Percentiles rank a stretch among this genome's conserved stretches.
phyloP scores from a whole-genome alignment of 2,329 filamentous ascomycete species.

The Talaromyces sp. region DNA sequence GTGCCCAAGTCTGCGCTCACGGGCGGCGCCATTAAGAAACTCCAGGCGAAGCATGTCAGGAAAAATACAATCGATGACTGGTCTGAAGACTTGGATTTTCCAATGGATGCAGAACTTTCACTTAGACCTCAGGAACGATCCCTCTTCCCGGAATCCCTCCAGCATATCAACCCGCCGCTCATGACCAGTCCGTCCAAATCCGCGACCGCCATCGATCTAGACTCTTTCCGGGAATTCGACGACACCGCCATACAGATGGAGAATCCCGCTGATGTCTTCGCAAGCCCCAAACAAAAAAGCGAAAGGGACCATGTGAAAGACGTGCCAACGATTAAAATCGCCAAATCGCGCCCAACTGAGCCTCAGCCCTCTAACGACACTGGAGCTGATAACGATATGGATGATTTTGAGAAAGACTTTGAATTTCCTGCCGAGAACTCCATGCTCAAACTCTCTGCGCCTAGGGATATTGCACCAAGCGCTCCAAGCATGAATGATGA shows the following conservation, averaged over 20 bases:
- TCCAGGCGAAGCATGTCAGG: constrained; percentile 70
- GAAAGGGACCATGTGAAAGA: not conserved
- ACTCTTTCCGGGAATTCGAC: not conserved
- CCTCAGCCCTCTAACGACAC: constrained; percentile 10
- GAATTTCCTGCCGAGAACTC: constrained; percentile 65
- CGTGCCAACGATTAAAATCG: constrained; percentile 7
- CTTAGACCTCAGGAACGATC: constrained; percentile 59
- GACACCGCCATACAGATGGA: not conserved
- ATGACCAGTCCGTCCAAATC: constrained; percentile 35
- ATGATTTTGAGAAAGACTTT: constrained; percentile 68
- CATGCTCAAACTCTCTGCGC: constrained; percentile 56
- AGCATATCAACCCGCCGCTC: constrained; percentile 55
- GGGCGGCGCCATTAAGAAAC: constrained; percentile 86
- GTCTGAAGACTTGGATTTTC: constrained; percentile 71
- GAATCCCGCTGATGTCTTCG: not conserved
- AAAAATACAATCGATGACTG: constrained; percentile 74
- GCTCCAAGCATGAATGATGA: constrained; percentile 60
- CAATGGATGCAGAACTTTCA: constrained; percentile 53
- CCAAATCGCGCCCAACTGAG: not conserved
- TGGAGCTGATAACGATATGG: constrained; percentile 41
- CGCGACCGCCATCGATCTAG: constrained; percentile 13
- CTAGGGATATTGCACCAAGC: constrained; percentile 54
- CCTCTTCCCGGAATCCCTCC: constrained; percentile 63
- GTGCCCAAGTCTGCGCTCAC: constrained; percentile 83
- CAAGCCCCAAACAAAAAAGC: not conserved